Percentiles rank a stretch among this genome's conserved stretches.
Evolutionary conservation across 345 rosid species (phyloP).

Genomic region (Arabidopsis arenosa): DNA sequence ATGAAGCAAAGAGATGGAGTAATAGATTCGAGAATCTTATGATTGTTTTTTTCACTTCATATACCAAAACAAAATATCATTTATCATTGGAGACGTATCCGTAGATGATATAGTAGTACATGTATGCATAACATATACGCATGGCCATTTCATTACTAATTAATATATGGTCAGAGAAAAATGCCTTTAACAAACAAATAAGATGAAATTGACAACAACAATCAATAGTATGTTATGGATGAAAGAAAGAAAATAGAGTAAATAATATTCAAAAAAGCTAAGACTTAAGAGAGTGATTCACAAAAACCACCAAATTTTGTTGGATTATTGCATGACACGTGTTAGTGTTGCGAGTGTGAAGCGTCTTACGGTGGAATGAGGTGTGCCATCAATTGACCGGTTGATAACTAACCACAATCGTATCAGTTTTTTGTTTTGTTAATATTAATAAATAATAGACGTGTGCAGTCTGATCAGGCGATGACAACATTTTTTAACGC

Average conservation of each 20-base stretch:
- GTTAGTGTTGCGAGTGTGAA: neutral
- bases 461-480: no score
- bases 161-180: neutral
- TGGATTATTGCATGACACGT: neutral
- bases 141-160: neutral
- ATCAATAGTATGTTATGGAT: neutral
- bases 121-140: conserved; percentile 9
- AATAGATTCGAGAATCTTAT: conserved; percentile 39
- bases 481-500: no score
- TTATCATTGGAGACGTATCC: conserved; percentile 11
- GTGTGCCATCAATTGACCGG: conserved; percentile 17
- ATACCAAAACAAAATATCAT: neutral
- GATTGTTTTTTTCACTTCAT: conserved; percentile 9
- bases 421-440: neutral
- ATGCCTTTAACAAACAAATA: neutral
- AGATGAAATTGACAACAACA: neutral
- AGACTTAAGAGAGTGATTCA: no score
- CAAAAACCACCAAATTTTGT: neutral
- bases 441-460: no score
- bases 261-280: no score
- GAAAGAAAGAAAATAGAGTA: neutral
- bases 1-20: conserved; percentile 43
- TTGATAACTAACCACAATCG: conserved; percentile 24
- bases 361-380: conserved; percentile 18
- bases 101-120: neutral